A percentile compares a stretch with the other conserved stretches of the same genome.
Conservation (phyloP, 2,329 filamentous ascomycete species). For the Stachybotrys elegans region DNA sequence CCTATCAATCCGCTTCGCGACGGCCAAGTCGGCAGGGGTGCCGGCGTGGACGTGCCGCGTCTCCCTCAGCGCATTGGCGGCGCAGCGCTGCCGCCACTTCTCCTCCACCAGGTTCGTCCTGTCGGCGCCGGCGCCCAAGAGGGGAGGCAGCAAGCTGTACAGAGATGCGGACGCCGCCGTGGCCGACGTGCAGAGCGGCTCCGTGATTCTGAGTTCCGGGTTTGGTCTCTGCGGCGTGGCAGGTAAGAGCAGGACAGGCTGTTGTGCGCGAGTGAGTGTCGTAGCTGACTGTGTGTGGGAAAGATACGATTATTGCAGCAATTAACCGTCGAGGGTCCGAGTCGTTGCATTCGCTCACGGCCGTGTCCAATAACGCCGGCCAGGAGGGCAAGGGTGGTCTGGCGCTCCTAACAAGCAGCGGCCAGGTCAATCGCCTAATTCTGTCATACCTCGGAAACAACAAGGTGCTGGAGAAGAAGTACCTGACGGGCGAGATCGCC, state of each 20-base stretch:
- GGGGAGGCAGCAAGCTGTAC: conserved; percentile 42
- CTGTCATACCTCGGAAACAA: conserved; percentile 74
- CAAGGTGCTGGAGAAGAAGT: conserved; percentile 70
- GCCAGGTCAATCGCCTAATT: conserved; percentile 67
- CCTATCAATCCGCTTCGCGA: no score
- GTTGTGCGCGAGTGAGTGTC: background rate
- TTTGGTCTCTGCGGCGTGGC: conserved; percentile 80
- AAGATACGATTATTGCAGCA: conserved; percentile 67
- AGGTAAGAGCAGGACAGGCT: conserved; percentile 33
- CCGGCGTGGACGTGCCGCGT: conserved; percentile 1
- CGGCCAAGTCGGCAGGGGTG: no score
- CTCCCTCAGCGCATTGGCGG: background rate
- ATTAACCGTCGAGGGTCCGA: conserved; percentile 56
- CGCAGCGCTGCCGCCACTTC: background rate
- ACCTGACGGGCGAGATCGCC: conserved; percentile 67
- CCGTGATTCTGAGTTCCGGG: conserved; percentile 68
- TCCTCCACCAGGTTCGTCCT: background rate
- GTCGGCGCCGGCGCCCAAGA: conserved; percentile 7
- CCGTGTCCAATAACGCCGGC: conserved; percentile 78
- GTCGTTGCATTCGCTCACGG: conserved; percentile 62
- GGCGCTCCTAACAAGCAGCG: conserved; percentile 61
- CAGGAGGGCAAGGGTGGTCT: conserved; percentile 63
- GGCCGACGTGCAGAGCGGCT: conserved; percentile 64
- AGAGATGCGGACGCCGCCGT: conserved; percentile 62
- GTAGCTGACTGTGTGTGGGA: background rate